These are phyloP conservation scores for Populus simonii DNA, from an alignment of 345 rosid genomes.

Conservation along the genomic window DNA sequence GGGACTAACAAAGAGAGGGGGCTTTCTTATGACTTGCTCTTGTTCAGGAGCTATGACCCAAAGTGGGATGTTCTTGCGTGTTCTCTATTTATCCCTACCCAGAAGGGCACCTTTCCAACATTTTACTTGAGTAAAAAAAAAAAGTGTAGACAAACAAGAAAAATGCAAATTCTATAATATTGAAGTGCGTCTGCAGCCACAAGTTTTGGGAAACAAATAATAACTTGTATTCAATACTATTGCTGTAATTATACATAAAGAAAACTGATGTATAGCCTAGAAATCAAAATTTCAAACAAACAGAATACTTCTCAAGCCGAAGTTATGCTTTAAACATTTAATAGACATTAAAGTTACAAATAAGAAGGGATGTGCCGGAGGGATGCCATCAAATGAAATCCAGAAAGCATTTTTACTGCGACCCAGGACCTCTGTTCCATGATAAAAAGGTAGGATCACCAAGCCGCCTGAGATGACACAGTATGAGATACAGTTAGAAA, in stretches of 20 bases:
- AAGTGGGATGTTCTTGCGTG: constrained; percentile 65
- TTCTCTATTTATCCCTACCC: constrained; percentile 73
- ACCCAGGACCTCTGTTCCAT: constrained; percentile 91
- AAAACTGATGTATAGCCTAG: not conserved
- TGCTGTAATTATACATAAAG: not conserved
- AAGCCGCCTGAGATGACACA: constrained; percentile 56
- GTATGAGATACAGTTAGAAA: not conserved
- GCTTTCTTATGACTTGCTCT: constrained; percentile 90
- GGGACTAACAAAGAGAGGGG: constrained; percentile 70
- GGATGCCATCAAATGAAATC: not conserved
- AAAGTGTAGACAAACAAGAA: not conserved
- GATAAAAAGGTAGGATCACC: constrained; percentile 94
- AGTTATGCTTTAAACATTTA: not conserved
- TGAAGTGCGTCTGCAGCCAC: not conserved
- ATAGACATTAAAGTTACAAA: not conserved
- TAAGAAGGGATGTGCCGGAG: not conserved
- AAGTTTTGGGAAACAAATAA: not conserved
- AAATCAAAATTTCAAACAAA: not conserved
- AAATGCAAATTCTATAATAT: not conserved
- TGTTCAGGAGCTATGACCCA: constrained; percentile 95
- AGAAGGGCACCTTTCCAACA: constrained; percentile 76
- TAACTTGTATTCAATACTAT: not conserved
- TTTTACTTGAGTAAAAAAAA: constrained; percentile 35
- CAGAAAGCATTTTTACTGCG: constrained; percentile 8
- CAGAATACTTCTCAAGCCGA: not conserved